Conservation (phyloP, 345 rosid species). For the Microthlaspi erraticum region DNA sequence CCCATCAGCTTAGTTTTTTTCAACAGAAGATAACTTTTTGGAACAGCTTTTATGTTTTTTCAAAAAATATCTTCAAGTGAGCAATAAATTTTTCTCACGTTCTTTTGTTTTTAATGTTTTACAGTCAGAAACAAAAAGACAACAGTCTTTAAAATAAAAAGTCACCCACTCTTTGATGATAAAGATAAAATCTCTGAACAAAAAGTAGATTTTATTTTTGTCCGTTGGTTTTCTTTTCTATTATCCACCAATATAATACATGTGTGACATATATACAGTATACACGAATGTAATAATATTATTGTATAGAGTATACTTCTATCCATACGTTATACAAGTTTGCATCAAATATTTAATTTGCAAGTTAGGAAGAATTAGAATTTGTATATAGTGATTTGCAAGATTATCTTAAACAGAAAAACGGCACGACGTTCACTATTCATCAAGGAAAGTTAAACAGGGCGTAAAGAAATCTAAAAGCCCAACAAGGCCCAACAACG, state of each 20-base stretch:
- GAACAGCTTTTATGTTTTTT: conserved; percentile 24
- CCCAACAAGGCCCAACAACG: conserved; percentile 5
- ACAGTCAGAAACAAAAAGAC: conserved; percentile 20
- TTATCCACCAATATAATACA: conserved; percentile 32
- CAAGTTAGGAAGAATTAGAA: background rate
- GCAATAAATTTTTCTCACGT: background rate
- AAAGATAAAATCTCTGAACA: conserved; percentile 18
- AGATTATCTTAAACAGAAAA: background rate
- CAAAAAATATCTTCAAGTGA: conserved; percentile 1
- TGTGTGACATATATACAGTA: conserved; percentile 5
- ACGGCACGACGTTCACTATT: conserved; percentile 28
- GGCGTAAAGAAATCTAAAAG: background rate
- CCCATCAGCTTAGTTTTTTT: conserved; percentile 54
- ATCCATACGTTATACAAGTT: background rate
- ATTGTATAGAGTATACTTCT: conserved; percentile 1
- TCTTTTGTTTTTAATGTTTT: conserved; percentile 6
- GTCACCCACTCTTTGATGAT: conserved; percentile 28
- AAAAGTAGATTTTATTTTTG: conserved; percentile 39
- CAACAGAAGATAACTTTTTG: conserved; percentile 1
- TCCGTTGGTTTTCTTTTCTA: conserved; percentile 30
- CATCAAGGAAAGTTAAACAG: background rate
- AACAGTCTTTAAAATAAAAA: conserved; percentile 31
- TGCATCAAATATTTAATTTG: too few species aligned
- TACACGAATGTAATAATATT: background rate
- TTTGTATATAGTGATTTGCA: background rate